Evolutionary conservation across 2,329 filamentous ascomycete genomes (phyloP).

Genomic region (Graphilbum sp.): DNA sequence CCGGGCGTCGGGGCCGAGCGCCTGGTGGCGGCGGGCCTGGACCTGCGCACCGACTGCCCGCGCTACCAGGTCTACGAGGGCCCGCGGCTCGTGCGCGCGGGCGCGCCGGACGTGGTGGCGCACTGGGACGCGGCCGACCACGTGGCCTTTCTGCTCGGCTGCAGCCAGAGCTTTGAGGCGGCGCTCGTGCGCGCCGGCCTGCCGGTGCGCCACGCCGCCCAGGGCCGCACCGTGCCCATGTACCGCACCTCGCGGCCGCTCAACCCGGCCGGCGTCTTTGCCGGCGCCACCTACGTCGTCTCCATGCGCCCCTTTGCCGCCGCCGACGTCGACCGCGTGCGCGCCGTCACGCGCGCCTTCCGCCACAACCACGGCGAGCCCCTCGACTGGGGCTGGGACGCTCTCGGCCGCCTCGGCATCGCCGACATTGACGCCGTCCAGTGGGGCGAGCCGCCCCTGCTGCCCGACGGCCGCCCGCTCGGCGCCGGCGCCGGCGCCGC

Average conservation of each 20-base stretch:
- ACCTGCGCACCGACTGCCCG: conserved; percentile 41
- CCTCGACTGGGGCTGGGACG: conserved; percentile 12
- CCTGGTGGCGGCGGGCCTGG: conserved; percentile 23
- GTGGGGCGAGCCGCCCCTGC: conserved; percentile 36
- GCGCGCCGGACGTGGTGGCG: conserved; percentile 30
- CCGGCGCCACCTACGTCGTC: conserved; percentile 36
- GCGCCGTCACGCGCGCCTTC: conserved; percentile 38
- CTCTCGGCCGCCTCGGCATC: conserved; percentile 29
- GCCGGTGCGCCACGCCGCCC: conserved; percentile 29
- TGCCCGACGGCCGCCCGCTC: conserved; percentile 20
- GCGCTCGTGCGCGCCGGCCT: conserved; percentile 35
- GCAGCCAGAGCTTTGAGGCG: conserved; percentile 46
- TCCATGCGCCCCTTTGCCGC: conserved; percentile 44
- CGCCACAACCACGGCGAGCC: conserved; percentile 45
- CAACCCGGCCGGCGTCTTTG: conserved; percentile 41
- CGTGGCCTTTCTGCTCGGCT: conserved; percentile 46
- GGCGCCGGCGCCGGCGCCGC: conserved; percentile 9
- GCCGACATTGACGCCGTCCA: conserved; percentile 32
- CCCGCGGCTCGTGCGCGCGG: conserved; percentile 21
- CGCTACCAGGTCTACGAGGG: conserved; percentile 41
- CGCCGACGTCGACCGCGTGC: conserved; percentile 32
- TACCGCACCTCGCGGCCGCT: conserved; percentile 41
- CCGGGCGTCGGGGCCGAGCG: conserved; percentile 5
- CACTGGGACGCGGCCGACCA: conserved; percentile 43
- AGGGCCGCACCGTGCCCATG: conserved; percentile 40